Percentiles rank a stretch among this genome's conserved stretches.
phyloP scores from a whole-genome alignment of 306 rosid genomes.

The Cicer chorassanicum region DNA sequence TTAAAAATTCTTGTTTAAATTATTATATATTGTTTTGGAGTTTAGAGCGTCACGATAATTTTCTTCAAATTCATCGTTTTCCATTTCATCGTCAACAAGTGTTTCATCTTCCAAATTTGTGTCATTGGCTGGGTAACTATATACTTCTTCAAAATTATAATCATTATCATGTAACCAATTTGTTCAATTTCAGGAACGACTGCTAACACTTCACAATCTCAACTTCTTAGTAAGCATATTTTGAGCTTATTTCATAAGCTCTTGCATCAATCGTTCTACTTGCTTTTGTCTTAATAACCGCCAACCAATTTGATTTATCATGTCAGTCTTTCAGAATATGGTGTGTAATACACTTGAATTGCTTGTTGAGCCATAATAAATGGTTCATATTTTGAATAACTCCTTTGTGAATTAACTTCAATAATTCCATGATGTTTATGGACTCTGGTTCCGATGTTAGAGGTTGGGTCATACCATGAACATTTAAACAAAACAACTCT shows the following conservation, averaged over 20 bases:
- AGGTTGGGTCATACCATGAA: no score
- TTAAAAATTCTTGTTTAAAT: no score
- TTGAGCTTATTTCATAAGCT: no score
- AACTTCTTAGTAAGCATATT: no score
- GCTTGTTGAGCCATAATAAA: background rate
- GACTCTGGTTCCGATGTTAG: no score
- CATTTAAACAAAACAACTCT: background rate
- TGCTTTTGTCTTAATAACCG: no score
- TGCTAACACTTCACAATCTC: no score
- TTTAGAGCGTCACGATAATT: background rate
- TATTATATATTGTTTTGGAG: no score
- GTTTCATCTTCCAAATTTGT: background rate
- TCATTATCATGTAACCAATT: background rate
- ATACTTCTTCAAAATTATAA: background rate
- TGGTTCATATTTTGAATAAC: conserved; percentile 1
- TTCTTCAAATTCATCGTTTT: background rate
- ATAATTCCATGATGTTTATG: conserved; percentile 5
- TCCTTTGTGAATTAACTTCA: conserved; percentile 14
- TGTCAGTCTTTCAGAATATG: no score
- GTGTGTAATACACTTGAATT: no score
- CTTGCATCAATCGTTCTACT: background rate
- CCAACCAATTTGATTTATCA: no score
- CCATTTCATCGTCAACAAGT: no score
- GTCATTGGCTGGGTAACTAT: background rate
- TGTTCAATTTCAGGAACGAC: background rate